These are phyloP conservation scores for Nemania diffusa DNA, from an alignment of 2,329 filamentous ascomycete species.

Conservation along the genomic window DNA sequence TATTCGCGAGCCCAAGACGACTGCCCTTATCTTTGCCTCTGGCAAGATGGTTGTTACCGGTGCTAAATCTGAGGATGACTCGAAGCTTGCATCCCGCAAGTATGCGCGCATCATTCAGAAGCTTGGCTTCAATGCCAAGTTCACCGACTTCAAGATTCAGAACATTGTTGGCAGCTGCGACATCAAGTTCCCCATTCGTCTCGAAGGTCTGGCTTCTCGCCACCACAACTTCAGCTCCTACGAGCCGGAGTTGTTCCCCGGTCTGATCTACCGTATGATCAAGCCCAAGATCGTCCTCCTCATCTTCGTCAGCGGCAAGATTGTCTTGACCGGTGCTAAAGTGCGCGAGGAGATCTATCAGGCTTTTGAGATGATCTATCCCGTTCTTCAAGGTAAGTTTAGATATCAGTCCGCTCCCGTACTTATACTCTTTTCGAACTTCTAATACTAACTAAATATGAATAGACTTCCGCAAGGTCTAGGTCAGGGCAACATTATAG, in stretches of 20 bases:
- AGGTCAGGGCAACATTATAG: too few relatives aligned
- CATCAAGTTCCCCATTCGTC: conserved; percentile 98
- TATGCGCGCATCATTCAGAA: conserved; percentile 99
- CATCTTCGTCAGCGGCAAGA: conserved; percentile 98
- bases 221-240: conserved; percentile 99
- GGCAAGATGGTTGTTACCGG: conserved; percentile 99
- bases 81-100: conserved; percentile 95
- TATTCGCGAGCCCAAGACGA: conserved; percentile 98
- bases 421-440: too few relatives aligned
- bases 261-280: conserved; percentile 99
- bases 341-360: conserved; percentile 98
- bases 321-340: conserved; percentile 96
- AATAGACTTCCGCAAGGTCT: conserved; percentile 71
- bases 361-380: conserved; percentile 97
- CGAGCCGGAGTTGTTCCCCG: conserved; percentile 97
- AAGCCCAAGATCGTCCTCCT: conserved; percentile 98
- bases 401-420: too few relatives aligned
- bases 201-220: conserved; percentile 93
- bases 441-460: too few relatives aligned
- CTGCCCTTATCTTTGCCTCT: conserved; percentile 95
- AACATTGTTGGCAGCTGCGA: conserved; percentile 99
- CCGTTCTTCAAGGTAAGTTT: conserved; percentile 83
- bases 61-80: conserved; percentile 97
- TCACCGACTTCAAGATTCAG: conserved; percentile 99
- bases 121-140: conserved; percentile 99